A percentile compares a stretch with the other conserved stretches of the same genome.
phyloP scores from a whole-genome alignment of 1,284 basidiomycete genomes.

The Vanrija sp. region DNA sequence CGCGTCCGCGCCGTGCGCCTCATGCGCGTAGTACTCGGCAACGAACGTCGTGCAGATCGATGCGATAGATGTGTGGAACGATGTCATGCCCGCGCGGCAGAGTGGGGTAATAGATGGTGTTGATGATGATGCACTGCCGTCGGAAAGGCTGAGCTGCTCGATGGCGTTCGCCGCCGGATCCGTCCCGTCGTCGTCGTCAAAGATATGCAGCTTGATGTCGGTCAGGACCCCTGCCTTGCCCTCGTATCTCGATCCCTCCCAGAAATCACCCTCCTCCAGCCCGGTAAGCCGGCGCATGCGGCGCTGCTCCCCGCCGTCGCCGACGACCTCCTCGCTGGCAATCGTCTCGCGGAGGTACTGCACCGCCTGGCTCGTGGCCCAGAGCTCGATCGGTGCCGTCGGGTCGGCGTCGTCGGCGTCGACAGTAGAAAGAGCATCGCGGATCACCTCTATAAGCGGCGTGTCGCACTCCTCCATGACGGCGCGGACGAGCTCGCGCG shows the following conservation, averaged over 20 bases:
- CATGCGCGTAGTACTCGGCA: constrained; percentile 17
- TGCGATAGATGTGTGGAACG: constrained; percentile 28
- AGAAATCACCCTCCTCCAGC: constrained; percentile 40
- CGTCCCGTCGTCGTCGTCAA: constrained; percentile 23
- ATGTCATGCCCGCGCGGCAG: constrained; percentile 10
- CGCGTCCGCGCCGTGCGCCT: background rate
- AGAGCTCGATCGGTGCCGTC: constrained; percentile 57
- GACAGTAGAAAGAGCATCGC: constrained; percentile 36
- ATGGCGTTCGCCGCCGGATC: background rate
- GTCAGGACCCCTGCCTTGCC: constrained; percentile 29
- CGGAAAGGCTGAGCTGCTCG: too few species aligned
- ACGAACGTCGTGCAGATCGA: constrained; percentile 24
- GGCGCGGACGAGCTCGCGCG: constrained; percentile 38
- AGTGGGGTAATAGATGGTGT: background rate
- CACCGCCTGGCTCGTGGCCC: constrained; percentile 70
- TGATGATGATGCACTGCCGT: too few species aligned
- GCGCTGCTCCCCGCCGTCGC: constrained; percentile 39
- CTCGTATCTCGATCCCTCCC: constrained; percentile 41
- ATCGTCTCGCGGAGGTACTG: constrained; percentile 48
- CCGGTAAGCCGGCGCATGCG: constrained; percentile 39
- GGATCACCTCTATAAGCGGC: constrained; percentile 63
- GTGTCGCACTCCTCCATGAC: constrained; percentile 63
- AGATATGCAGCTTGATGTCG: constrained; percentile 29
- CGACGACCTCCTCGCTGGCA: constrained; percentile 27
- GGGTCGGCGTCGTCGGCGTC: background rate